Conservation (phyloP, 768 basidiomycete species). For the Tulasnella calospora region DNA sequence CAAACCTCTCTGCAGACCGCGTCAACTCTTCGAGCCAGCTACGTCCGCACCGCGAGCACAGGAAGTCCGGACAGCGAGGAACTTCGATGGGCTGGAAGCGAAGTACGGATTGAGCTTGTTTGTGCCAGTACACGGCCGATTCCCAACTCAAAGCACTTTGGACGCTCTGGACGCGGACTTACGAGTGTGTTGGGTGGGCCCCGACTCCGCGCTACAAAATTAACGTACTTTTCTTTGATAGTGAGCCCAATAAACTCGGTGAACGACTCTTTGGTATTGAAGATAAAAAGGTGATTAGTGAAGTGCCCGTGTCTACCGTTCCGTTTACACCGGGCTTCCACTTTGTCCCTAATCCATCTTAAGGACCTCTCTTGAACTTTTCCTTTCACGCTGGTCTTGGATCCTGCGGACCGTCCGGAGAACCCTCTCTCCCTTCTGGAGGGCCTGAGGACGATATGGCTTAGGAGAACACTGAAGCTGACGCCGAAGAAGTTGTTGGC, state of each 20-base stretch:
- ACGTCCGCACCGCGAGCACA: conserved; percentile 69
- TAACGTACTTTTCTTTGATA: conserved; percentile 33
- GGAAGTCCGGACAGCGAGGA: conserved; percentile 73
- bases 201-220: neutral
- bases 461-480: conserved; percentile 24
- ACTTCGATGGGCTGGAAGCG: conserved; percentile 70
- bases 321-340: conserved; percentile 55
- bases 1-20: conserved; percentile 69
- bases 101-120: conserved; percentile 44
- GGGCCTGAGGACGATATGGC: neutral
- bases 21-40: conserved; percentile 66
- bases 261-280: conserved; percentile 79
- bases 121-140: neutral
- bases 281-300: conserved; percentile 70
- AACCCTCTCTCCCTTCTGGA: conserved; percentile 17
- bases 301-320: no score
- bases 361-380: conserved; percentile 71
- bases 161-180: conserved; percentile 77
- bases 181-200: conserved; percentile 80
- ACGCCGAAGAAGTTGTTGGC: neutral
- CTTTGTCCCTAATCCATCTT: conserved; percentile 68
- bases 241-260: conserved; percentile 82
- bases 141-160: conserved; percentile 62
- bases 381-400: conserved; percentile 71
- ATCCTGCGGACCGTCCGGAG: conserved; percentile 43